Evolutionary conservation across 805 yeast species (phyloP), one percentile per base, ranked within the genome.

Genomic region (Suhomyces canberraensis): DNA sequence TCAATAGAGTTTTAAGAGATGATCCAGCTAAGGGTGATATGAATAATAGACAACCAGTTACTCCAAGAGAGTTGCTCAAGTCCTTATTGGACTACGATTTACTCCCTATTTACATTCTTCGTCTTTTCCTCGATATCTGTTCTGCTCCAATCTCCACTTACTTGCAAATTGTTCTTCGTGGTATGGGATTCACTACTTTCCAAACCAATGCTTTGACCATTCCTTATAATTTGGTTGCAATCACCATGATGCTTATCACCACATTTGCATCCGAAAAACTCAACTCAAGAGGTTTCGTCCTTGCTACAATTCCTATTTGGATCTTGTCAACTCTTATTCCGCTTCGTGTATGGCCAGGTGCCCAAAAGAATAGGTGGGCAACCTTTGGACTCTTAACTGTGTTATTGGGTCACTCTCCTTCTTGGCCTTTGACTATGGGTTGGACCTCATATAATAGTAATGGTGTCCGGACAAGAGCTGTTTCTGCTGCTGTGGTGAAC

Each of bases 371-470:
- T 31, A 43, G 52, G 6, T 71, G 77, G 76, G 69, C 68, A n/a
- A 66, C 75, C 2, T 69, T 60, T 50, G 67, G 60, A 3, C 32
- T 73, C 20, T 50, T 63, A 9, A 56, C 70, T 1, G 39, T 67
- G 15, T 40, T 65, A 16, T 52, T 76, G 25, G 71, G 71, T 11
- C 61, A 66, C 26, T 75, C 79, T 1, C 71, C 71, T 26, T 59
- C 70, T 8, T 79, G 77, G 61, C 76, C 84, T 1, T 57, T 80
- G 35, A 61, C 73, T 40, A 79, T 77, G 17, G 62, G 75, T 21
- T 77, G 85, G 80, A 72, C 78, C 40, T 79, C 88, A 0, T 55
- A 75, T 18, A 81, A 81, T 46, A 70, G 85, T 4, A 75, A 77
- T 52, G 66, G 81, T 1, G 83, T 82, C 16, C 58, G 81, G 13